Percentiles rank a stretch among this genome's conserved stretches.
phyloP scores from a whole-genome alignment of 495 filamentous ascomycete genomes.

The Penicillium silybi region DNA sequence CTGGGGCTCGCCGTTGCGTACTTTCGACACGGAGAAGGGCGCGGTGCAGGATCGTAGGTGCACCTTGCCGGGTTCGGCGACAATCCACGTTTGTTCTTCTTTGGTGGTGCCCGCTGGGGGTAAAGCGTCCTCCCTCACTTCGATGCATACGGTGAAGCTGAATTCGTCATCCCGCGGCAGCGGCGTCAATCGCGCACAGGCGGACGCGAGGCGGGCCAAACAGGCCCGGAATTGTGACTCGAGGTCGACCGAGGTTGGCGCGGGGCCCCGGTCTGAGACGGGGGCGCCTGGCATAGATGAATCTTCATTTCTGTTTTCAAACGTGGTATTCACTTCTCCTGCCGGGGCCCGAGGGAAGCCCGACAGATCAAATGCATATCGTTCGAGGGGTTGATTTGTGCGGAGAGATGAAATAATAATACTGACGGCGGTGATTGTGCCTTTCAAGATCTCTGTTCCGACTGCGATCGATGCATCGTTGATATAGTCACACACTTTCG shows the following conservation, averaged over 20 bases:
- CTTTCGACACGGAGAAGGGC: conserved; percentile 43
- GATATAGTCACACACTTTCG: conserved; percentile 88
- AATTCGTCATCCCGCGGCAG: conserved; percentile 66
- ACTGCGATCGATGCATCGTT: conserved; percentile 76
- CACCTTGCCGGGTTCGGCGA: conserved; percentile 49
- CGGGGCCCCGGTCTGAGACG: conserved; percentile 30
- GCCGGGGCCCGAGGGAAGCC: conserved; percentile 63
- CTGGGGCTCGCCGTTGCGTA: conserved; percentile 35
- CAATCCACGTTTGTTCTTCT: conserved; percentile 51
- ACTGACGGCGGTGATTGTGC: conserved; percentile 65
- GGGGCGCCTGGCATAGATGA: conserved; percentile 37
- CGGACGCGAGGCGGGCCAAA: conserved; percentile 44
- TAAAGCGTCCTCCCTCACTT: conserved; percentile 68
- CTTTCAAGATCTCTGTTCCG: conserved; percentile 67
- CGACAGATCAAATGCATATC: conserved; percentile 81
- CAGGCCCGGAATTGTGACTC: conserved; percentile 70
- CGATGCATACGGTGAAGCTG: conserved; percentile 83
- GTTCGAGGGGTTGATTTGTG: conserved; percentile 60
- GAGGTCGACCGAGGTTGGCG: conserved; percentile 51
- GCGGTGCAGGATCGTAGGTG: conserved; percentile 44
- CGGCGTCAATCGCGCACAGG: conserved; percentile 57
- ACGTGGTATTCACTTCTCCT: conserved; percentile 49
- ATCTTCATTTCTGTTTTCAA: conserved; percentile 47
- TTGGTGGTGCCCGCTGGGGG: conserved; percentile 67
- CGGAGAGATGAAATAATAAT: conserved; percentile 68